Evolutionary conservation across 2,329 filamentous ascomycete species (phyloP).

Genomic region (Cytospora piceae): DNA sequence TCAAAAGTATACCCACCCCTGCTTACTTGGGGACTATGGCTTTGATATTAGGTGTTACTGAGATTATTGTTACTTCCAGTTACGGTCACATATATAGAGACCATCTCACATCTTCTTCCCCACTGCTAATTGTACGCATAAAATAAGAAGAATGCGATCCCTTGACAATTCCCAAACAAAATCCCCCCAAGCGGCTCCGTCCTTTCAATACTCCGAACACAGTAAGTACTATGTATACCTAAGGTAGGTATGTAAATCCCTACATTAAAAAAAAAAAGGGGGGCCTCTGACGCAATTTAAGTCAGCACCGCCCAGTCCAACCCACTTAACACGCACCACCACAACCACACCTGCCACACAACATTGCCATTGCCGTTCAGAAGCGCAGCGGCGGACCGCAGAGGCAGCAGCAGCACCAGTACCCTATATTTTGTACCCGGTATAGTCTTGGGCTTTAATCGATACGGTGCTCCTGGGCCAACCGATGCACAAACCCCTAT

Average conservation of each 20-base stretch:
- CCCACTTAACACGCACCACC: constrained; percentile 12
- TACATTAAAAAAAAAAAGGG: not conserved
- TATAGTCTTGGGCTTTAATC: constrained; percentile 13
- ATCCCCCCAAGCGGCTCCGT: not conserved
- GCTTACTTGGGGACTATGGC: not conserved
- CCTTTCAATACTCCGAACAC: not conserved
- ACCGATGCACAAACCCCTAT: constrained; percentile 19
- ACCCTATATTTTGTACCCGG: not conserved
- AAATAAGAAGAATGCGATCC: not conserved
- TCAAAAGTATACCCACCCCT: not conserved
- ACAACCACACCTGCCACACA: constrained; percentile 3
- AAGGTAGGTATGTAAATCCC: no score
- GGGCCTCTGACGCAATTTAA: constrained; percentile 29
- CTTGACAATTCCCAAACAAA: not conserved
- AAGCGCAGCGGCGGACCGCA: not conserved
- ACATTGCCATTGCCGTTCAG: not conserved
- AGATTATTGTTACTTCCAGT: not conserved
- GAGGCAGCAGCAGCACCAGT: not conserved
- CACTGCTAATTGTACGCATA: not conserved
- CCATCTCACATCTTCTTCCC: not conserved
- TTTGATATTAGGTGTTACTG: not conserved
- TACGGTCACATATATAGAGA: not conserved
- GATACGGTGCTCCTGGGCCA: constrained; percentile 14
- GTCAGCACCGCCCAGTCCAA: constrained; percentile 12
- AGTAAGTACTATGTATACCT: not conserved